Base-by-base conservation (phyloP, 169 alveolate species). In the Cryptosporidium bovis region DNA sequence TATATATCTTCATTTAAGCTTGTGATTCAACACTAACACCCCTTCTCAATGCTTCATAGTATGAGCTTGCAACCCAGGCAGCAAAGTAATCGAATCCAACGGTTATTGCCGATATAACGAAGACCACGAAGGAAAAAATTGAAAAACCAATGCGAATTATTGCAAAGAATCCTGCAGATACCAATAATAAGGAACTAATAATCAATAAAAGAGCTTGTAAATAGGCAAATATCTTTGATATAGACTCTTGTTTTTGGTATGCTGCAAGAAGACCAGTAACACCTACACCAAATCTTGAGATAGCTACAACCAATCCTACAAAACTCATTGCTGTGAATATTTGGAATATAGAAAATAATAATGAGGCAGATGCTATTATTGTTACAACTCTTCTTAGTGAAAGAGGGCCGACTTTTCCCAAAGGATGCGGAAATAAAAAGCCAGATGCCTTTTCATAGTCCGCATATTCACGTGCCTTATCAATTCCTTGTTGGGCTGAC, bases 41-140 rank as follows among this genome's bases (percentile, higher is more conserved):
- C 56, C 87, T 77, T 62, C 87, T 77, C 24, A 77, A 77, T 31
- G 87, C 87, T 77, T 77, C 87, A 60, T 77, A 77, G 51, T 77
- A 77, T 55, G 87, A 77, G 18, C 87, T 77, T 77, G 87, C 87
- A 77, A 77, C 64, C 87, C 87, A 77, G 8, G 87, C 87, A 77
- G 77, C 71, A 46, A 77, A 77, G 64, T 77, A 77, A 46, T 77
- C 87, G 16, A 77, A 77, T 34, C 65, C 87, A 36, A 77, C 87
- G 3, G 87, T 62, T 34, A 77, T 13, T 24, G 64, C 33, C 64
- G 87, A 56, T 27, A 77, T 77, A 48, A 60, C 24, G 33, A 77
- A 44, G 36, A 77, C 87, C 36, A 77, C 87, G 36, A 77, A 77
- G 10, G 87, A 77, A 77, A 77, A 77, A 18, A 77, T 62, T 46